phyloP scores from a whole-genome alignment of 2,329 filamentous ascomycete genomes.

The Lasiodiplodia sp. region DNA sequence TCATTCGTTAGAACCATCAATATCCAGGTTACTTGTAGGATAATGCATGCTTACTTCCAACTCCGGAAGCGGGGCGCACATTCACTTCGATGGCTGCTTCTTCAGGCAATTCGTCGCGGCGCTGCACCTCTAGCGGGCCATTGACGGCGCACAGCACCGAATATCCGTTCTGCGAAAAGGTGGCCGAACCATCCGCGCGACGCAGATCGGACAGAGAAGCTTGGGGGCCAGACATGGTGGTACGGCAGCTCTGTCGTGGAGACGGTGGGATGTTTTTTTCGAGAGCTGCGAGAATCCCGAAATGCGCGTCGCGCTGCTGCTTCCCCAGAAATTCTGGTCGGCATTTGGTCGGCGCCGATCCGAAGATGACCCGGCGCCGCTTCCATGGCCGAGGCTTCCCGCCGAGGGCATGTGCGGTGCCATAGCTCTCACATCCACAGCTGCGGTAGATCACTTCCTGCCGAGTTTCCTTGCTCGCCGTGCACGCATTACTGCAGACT shows the following conservation, averaged over 20 bases:
- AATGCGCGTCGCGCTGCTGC: background rate
- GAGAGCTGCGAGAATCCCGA: slow-evolving; percentile 14
- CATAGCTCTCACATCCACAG: slow-evolving; percentile 15
- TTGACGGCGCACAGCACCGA: slow-evolving; percentile 86
- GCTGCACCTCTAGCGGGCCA: slow-evolving; percentile 87
- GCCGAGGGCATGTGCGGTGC: background rate
- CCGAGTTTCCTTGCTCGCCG: background rate
- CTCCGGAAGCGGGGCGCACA: slow-evolving; percentile 82
- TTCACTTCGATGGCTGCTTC: slow-evolving; percentile 91
- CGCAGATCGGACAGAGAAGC: slow-evolving; percentile 58
- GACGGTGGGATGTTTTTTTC: background rate
- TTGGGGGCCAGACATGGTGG: slow-evolving; percentile 36
- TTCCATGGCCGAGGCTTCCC: slow-evolving; percentile 21
- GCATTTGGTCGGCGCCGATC: slow-evolving; percentile 21
- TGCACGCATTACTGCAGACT: background rate
- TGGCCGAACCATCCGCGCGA: slow-evolving; percentile 80
- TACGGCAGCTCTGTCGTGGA: background rate
- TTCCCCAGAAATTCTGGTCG: slow-evolving; percentile 28
- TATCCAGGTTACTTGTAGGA: background rate
- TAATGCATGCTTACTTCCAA: slow-evolving; percentile 69
- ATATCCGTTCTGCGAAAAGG: slow-evolving; percentile 77
- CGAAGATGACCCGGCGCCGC: slow-evolving; percentile 10
- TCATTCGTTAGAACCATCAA: slow-evolving; percentile 9
- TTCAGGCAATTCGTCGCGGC: slow-evolving; percentile 89
- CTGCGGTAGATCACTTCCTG: background rate